Percentiles rank a stretch among this genome's conserved stretches.
Conservation (phyloP, 352 stramenopile species). For the Pythium aristosporum region DNA sequence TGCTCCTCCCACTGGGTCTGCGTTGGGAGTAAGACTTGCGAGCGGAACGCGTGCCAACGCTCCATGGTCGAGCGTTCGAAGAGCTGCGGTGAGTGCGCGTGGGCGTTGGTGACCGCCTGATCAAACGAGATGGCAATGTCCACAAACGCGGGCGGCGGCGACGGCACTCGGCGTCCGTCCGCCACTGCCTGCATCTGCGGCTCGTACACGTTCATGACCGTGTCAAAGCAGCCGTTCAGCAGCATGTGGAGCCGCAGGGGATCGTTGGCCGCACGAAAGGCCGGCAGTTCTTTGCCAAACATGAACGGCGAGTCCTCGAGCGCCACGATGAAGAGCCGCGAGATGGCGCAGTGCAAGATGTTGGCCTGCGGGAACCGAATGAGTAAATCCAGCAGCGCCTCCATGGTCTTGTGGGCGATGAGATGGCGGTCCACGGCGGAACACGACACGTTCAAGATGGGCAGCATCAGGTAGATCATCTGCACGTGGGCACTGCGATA, state of each 20-base stretch:
- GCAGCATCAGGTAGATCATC: slow-evolving; percentile 72
- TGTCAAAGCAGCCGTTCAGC: slow-evolving; percentile 42
- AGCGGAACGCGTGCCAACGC: slow-evolving; percentile 53
- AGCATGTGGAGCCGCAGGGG: slow-evolving; percentile 56
- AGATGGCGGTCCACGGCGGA: slow-evolving; percentile 48
- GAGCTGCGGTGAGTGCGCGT: slow-evolving; percentile 52
- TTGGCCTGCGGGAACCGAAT: slow-evolving; percentile 88
- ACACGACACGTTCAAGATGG: slow-evolving; percentile 74
- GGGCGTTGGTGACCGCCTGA: slow-evolving; percentile 60
- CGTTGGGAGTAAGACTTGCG: slow-evolving; percentile 46
- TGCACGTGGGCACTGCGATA: slow-evolving; percentile 70
- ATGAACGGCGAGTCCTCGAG: slow-evolving; percentile 79
- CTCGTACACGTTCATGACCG: slow-evolving; percentile 43
- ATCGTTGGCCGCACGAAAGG: slow-evolving; percentile 52
- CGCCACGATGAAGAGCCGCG: slow-evolving; percentile 71
- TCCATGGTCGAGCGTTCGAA: slow-evolving; percentile 36
- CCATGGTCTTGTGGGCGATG: slow-evolving; percentile 40
- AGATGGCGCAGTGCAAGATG: slow-evolving; percentile 69
- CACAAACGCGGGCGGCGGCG: slow-evolving; percentile 48
- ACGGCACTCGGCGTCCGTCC: background rate
- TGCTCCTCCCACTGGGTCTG: slow-evolving; percentile 67
- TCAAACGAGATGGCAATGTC: slow-evolving; percentile 79
- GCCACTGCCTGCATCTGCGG: background rate
- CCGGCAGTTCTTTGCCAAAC: slow-evolving; percentile 75
- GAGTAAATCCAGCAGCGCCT: slow-evolving; percentile 85